These are phyloP conservation scores for Dittrichia graveolens DNA, from an alignment of 129 eudicot genomes.

Conservation along the genomic window DNA sequence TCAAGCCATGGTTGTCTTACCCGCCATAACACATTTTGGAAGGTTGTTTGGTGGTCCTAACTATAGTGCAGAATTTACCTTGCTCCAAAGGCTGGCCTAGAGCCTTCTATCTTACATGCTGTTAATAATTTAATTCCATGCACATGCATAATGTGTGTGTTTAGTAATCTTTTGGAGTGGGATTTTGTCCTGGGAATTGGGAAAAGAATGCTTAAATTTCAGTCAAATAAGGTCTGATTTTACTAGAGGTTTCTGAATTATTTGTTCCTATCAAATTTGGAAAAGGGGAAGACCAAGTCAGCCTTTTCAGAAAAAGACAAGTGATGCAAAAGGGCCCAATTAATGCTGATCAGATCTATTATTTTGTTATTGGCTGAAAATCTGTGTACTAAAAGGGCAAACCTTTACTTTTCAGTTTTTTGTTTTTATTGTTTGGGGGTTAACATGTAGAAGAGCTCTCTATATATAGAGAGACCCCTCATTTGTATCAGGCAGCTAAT, in stretches of 20 bases:
- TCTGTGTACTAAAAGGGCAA: neutral
- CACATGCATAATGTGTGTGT: neutral
- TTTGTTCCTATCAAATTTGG: neutral
- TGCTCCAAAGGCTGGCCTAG: neutral
- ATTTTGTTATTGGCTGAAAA: neutral
- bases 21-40: neutral
- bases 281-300: neutral
- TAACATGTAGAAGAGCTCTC: neutral
- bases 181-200: neutral
- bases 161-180: neutral
- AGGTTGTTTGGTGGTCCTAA: neutral
- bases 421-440: neutral
- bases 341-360: neutral
- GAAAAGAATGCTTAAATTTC: neutral
- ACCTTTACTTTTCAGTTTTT: neutral
- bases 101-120: neutral
- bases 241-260: neutral
- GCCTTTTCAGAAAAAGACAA: neutral
- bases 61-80: neutral
- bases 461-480: neutral
- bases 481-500: neutral
- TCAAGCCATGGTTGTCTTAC: conserved; percentile 14
- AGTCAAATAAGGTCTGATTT: neutral
- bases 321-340: neutral
- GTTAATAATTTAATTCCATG: neutral